Percentiles rank a stretch among this genome's conserved stretches.
phyloP scores from a whole-genome alignment of 495 filamentous ascomycete genomes.

The Hypoxylon subgilvum region DNA sequence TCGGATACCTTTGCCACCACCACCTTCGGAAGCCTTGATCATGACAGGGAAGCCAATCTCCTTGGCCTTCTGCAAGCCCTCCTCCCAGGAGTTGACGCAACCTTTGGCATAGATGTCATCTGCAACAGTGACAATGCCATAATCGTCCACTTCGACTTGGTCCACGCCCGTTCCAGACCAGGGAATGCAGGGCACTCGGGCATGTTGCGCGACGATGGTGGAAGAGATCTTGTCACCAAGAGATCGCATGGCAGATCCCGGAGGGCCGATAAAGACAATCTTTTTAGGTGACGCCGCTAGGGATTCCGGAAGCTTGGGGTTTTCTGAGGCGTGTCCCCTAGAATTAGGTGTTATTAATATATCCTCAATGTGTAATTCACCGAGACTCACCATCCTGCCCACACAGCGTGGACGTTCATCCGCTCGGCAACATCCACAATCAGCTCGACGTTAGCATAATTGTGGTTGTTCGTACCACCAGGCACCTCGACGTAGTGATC shows the following conservation, averaged over 20 bases:
- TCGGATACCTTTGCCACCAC: constrained; percentile 98
- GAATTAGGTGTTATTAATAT: constrained; percentile 17
- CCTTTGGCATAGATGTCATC: constrained; percentile 88
- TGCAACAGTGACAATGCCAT: constrained; percentile 90
- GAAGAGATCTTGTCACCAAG: constrained; percentile 99
- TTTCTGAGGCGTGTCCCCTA: constrained; percentile 98
- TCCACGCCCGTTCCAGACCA: constrained; percentile 96
- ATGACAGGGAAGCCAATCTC: constrained; percentile 98
- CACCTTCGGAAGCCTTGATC: constrained; percentile 99
- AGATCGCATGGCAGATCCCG: constrained; percentile 97
- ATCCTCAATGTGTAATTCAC: constrained; percentile 8
- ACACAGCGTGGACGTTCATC: constrained; percentile 97
- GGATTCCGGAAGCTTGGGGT: constrained; percentile 94
- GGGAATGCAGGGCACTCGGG: constrained; percentile 94
- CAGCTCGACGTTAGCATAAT: constrained; percentile 99
- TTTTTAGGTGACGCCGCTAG: constrained; percentile 94
- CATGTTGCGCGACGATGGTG: constrained; percentile 98
- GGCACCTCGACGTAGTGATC: constrained; percentile 99
- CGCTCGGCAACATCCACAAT: constrained; percentile 99
- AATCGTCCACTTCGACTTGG: constrained; percentile 73
- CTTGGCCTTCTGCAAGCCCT: constrained; percentile 83
- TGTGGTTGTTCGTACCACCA: constrained; percentile 99
- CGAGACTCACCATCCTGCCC: constrained; percentile 90
- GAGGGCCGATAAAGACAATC: constrained; percentile 98
- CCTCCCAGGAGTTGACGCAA: constrained; percentile 84